phyloP scores from a whole-genome alignment of 2,329 filamentous ascomycete species.

The Trichocomaceae sp. region DNA sequence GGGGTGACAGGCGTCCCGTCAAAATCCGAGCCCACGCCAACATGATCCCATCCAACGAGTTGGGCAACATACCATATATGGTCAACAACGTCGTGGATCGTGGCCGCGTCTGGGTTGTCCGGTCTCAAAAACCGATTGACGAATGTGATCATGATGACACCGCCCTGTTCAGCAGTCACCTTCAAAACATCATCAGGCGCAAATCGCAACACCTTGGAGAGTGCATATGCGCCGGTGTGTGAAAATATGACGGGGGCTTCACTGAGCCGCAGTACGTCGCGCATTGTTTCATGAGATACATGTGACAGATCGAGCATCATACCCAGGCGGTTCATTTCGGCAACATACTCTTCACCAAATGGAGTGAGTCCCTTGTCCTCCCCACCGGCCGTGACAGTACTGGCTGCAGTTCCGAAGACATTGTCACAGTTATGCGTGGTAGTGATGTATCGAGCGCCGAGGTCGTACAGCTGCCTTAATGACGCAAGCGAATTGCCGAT shows the following conservation, averaged over 20 bases:
- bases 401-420: conserved; percentile 21
- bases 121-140: conserved; percentile 16
- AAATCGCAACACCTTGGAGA: conserved; percentile 15
- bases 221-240: conserved; percentile 16
- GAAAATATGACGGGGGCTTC: conserved; percentile 22
- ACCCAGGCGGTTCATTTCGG: conserved; percentile 25
- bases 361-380: conserved; percentile 19
- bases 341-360: conserved; percentile 19
- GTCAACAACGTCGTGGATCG: conserved; percentile 30
- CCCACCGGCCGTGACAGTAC: conserved; percentile 7
- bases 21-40: conserved; percentile 14
- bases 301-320: conserved; percentile 26
- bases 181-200: conserved; percentile 20
- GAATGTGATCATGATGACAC: conserved; percentile 23
- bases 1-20: conserved; percentile 13
- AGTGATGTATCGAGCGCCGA: conserved; percentile 19
- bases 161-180: conserved; percentile 16
- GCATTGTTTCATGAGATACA: conserved; percentile 22
- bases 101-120: conserved; percentile 21
- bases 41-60: conserved; percentile 13
- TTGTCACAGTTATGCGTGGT: conserved; percentile 25
- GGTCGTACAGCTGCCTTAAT: conserved; percentile 16
- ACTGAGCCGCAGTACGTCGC: conserved; percentile 18
- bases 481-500: conserved; percentile 20
- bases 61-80: conserved; percentile 13